phyloP scores from a whole-genome alignment of 345 rosid species.

The Bruguiera parviflora region DNA sequence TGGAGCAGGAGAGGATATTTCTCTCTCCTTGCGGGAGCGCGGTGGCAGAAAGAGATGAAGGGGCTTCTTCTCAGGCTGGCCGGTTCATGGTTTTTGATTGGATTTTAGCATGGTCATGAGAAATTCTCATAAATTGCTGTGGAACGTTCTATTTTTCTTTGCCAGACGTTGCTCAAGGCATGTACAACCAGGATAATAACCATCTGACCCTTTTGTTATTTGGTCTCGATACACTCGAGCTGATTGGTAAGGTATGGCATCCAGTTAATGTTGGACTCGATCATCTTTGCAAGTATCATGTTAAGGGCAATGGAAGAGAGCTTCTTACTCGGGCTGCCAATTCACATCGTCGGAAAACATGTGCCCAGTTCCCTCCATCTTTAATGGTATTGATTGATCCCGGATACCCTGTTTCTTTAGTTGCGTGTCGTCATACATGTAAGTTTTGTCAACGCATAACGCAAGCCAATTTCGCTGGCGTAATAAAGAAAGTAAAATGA shows the following conservation, averaged over 20 bases:
- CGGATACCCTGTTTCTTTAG: too few species aligned
- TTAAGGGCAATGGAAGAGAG: too few species aligned
- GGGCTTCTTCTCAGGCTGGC: background rate
- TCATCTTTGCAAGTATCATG: too few species aligned
- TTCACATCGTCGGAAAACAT: too few species aligned
- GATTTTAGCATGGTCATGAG: constrained; percentile 1
- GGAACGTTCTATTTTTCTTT: constrained; percentile 1
- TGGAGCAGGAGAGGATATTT: constrained; percentile 55
- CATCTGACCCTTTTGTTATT: background rate
- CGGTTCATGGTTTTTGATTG: constrained; percentile 16
- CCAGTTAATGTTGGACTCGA: too few species aligned
- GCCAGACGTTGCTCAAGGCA: background rate
- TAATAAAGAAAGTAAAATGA: too few species aligned
- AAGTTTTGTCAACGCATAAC: too few species aligned
- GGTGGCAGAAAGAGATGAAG: constrained; percentile 81
- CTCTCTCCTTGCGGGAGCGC: constrained; percentile 72
- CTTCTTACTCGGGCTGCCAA: too few species aligned
- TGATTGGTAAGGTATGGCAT: constrained; percentile 20
- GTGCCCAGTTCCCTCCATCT: too few species aligned
- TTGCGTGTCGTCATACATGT: too few species aligned
- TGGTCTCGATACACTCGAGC: constrained; percentile 13
- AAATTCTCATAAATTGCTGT: constrained; percentile 1
- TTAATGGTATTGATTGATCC: too few species aligned
- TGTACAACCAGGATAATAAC: constrained; percentile 16
- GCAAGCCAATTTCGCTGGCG: too few species aligned